Base-by-base conservation (phyloP, 176 grass and related monocot species). In the Cymbopogon citratus region DNA sequence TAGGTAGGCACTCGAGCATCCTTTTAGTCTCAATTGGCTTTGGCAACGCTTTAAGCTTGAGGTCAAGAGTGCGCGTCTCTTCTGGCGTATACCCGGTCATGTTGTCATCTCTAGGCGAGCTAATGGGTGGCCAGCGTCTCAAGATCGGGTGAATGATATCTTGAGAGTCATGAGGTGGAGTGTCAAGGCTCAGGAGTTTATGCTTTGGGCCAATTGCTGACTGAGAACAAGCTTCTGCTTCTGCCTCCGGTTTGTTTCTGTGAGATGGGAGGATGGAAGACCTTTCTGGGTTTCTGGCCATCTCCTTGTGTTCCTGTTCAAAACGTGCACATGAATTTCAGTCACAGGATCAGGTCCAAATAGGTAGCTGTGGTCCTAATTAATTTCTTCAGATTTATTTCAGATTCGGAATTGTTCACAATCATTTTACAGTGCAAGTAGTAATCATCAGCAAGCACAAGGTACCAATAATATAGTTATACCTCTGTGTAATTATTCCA, bases 1-100 rank as follows among this genome's bases (percentile, higher is more conserved):
- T 93, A 85, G 78, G 85, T 34, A 97, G 85, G 87, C 84, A 80
- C 78, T 95, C 93, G 29, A 91, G 77, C 56, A 91, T 86, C 66
- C 68, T 79, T 68, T 78, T 90, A 2, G 88, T 86, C 38, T 90
- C 88, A 18, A 90, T 74, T 48, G 83, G 79, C 60, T 18, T 86
- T 4, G 88, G 88, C 67, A 79, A 83, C 29, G 83, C 18, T 40
- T 73, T 82, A 48, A 48, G 14, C 38, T 79, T 90, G 46, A 62
- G 38, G 40, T 86, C 66, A 83, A 82, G 79, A 9, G 3, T 86
- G 75, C 74, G 61, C 56, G 7, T 73, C 59, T 73, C 79, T 66
- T 86, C 79, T 3, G 66, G 46, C 25, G 44, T 36, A 33, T 66
- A 60, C 78, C 18, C 83, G 12, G 16, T 14, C 14, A 1, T 60